phyloP scores from a whole-genome alignment of 495 filamentous ascomycete genomes.

The Parachaetomium inaequale region DNA sequence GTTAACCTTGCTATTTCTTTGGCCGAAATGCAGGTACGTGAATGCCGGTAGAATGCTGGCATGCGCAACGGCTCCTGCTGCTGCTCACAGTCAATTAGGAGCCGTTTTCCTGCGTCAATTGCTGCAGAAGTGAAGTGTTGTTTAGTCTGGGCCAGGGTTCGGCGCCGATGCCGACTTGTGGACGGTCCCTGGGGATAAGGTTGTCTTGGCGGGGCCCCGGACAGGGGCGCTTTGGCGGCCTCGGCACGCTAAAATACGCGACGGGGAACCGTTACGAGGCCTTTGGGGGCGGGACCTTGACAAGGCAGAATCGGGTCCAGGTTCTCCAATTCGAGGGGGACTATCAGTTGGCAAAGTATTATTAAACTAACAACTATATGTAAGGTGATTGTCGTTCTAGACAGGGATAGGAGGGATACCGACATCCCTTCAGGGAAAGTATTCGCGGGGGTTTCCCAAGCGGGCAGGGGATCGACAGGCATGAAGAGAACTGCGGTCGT shows the following conservation, averaged over 20 bases:
- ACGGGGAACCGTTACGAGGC: neutral
- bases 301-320: too few species aligned
- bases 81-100: neutral
- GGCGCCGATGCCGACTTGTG: neutral
- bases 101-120: neutral
- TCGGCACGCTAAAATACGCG: slow-evolving; percentile 16
- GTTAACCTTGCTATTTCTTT: neutral
- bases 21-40: neutral
- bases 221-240: slow-evolving; percentile 18
- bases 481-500: too few species aligned
- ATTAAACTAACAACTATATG: too few species aligned
- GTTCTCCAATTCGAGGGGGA: too few species aligned
- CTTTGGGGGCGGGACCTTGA: too few species aligned
- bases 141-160: neutral
- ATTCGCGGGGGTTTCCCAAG: slow-evolving; percentile 6
- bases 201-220: slow-evolving; percentile 13
- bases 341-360: too few species aligned
- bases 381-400: too few species aligned
- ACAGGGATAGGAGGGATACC: too few species aligned
- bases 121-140: slow-evolving; percentile 3
- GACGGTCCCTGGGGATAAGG: slow-evolving; percentile 10
- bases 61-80: neutral
- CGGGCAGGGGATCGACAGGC: neutral
- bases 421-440: too few species aligned
- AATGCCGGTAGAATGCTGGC: neutral